phyloP scores from a whole-genome alignment of 495 filamentous ascomycete species.

The Massariosphaeria phaeospora region DNA sequence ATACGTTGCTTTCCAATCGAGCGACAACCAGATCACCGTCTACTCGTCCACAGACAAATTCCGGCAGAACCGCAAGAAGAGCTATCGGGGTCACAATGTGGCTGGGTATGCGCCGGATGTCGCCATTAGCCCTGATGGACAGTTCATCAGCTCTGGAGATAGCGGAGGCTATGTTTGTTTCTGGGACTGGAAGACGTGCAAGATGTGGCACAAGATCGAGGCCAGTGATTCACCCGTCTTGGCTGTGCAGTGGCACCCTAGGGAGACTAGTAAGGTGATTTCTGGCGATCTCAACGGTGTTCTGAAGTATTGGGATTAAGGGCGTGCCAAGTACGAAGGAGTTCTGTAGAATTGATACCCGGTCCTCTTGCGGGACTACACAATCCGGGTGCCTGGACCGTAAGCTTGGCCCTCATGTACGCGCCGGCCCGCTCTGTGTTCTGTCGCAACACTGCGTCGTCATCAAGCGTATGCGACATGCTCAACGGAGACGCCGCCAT shows the following conservation, averaged over 20 bases:
- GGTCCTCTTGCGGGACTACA: not conserved
- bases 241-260: constrained; percentile 84
- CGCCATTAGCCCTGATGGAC: constrained; percentile 81
- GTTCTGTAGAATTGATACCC: no score
- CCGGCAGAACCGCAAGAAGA: constrained; percentile 94
- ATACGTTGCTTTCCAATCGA: constrained; percentile 85
- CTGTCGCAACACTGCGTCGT: no score
- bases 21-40: constrained; percentile 94
- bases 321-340: not conserved
- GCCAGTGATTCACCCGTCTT: constrained; percentile 75
- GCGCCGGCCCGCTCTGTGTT: no score
- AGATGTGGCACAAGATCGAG: constrained; percentile 93
- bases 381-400: constrained; percentile 1
- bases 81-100: constrained; percentile 90
- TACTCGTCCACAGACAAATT: constrained; percentile 93
- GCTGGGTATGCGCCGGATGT: constrained; percentile 91
- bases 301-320: constrained; percentile 92
- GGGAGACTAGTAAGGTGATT: constrained; percentile 89
- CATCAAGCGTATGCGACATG: no score
- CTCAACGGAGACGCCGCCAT: no score
- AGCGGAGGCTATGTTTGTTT: constrained; percentile 84
- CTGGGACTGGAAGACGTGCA: constrained; percentile 99
- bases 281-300: constrained; percentile 84
- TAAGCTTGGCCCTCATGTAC: no score
- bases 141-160: constrained; percentile 80